Evolutionary conservation across 371 early-diverging fungal species (phyloP).

Genomic region (Mortierella sp.): DNA sequence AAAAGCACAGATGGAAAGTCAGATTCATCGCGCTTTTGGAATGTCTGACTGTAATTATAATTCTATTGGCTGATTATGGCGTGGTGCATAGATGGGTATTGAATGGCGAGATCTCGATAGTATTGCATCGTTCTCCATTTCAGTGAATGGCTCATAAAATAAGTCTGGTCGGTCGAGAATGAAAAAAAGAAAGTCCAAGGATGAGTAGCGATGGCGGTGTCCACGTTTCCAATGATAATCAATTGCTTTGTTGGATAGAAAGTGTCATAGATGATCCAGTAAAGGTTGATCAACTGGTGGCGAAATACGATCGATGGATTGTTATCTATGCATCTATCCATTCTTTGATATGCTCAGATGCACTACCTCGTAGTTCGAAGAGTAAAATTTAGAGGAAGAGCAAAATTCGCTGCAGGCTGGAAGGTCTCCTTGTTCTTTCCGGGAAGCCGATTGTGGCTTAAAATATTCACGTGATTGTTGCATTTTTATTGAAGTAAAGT

Average conservation of each 20-base stretch:
- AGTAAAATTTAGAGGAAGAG: constrained; percentile 42
- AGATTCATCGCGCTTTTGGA: constrained; percentile 1
- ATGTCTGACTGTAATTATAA: not conserved
- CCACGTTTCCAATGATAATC: not conserved
- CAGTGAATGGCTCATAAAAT: too few relatives aligned
- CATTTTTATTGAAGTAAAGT: not conserved
- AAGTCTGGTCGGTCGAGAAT: not conserved
- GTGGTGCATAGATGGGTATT: too few relatives aligned
- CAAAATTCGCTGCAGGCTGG: constrained; percentile 6
- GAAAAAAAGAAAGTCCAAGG: not conserved
- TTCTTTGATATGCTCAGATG: constrained; percentile 11
- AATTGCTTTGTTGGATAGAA: not conserved
- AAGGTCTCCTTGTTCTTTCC: constrained; percentile 3
- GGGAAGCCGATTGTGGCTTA: constrained; percentile 3
- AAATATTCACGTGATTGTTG: not conserved
- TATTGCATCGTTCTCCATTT: too few relatives aligned
- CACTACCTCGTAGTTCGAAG: constrained; percentile 47
- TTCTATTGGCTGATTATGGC: not conserved
- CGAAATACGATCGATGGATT: constrained; percentile 22
- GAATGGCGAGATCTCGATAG: too few relatives aligned
- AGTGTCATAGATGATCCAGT: not conserved
- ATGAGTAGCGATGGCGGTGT: not conserved
- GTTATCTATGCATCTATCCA: constrained; percentile 12
- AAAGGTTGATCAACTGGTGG: not conserved
- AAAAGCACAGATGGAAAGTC: constrained; percentile 1